Base-by-base conservation (phyloP, 768 basidiomycete species). In the Termitomyces sp. region DNA sequence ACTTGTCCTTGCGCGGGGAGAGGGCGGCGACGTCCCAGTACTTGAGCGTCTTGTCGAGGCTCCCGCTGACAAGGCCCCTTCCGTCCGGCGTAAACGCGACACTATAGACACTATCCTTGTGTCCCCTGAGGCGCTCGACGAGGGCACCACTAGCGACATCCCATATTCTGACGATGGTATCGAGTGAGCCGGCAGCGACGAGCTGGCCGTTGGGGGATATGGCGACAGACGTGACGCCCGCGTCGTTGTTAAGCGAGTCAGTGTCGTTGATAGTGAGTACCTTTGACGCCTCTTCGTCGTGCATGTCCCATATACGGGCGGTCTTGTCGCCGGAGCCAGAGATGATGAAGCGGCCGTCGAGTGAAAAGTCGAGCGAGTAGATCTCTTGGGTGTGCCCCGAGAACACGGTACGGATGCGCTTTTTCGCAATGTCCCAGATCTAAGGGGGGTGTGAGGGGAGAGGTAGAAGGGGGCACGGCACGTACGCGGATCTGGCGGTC, bases 71-170 rank as follows among this genome's bases (percentile, higher is more conserved):
- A 59, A 99, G 78, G 5, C 87, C 89, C 66, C 86, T 85, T 20
- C 94, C 94, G 65, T 96, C 94, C 0, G 92, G 93, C 1, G 92
- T 92, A 73, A 98, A 99, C 27, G 91, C 92, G 2, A 94, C 81
- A 46, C 88, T 88, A 69, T 94, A 94, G 34, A 95, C 93, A 51
- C 87, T 88, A 65, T 94, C 90, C 51, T 78, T 77, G 68, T 95
- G 93, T 0, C 92, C 92, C 46, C 81, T 73, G 51, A 95, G 72
- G 31, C 85, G 74, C 67, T 91, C 90, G 0, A 93, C 73, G 24
- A 94, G 73, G 31, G 69, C 63, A 14, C 86, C 89, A 0, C 79
- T 85, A 13, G 70, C 61, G 29, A 89, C 84, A 59, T 93, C 88
- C 89, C 90, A 92, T n/a, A 93, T 86, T 44, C 89, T 78, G 47